Base-by-base conservation (phyloP, 768 basidiomycete genomes). In the Kwoniella dendrophila region DNA sequence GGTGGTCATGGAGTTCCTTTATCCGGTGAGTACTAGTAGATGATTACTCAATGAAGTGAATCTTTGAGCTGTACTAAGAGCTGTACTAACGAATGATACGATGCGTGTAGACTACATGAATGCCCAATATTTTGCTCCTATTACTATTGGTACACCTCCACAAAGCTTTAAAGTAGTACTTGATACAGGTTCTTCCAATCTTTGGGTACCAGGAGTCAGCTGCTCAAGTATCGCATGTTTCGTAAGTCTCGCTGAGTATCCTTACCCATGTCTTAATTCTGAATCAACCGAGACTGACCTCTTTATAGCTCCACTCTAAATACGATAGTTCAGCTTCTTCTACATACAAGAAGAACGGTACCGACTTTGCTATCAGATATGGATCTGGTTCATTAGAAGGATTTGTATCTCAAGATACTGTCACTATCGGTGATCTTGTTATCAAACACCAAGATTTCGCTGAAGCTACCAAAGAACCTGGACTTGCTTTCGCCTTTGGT, bases 361-460 rank as follows among this genome's bases (percentile, higher is more conserved):
- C 90, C 48, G 82, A 84, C 4, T 98, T 99, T 73, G 85, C 87
- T 43, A 99, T 98, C 68, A 89, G 86, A 65, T 98, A 98, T 75
- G 96, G 96, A 14, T 89, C 92, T 30, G 96, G 96, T 26, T 92
- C 93, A 1, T 92, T 99, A 87, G 88, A 96, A 77, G 96, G 96
- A 58, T 92, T 89, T 76, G 88, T 98, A 56, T 97, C 93, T 11
- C 86, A 86, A 62, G 96, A 99, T 71, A 76, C 74, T 3, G 80
- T 98, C 51, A 77, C 78, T 7, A 92, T 99, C 62, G 92, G 92
- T 38, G 96, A 96, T 77, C 77, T 99, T 47, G 78, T 78, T 27
- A 84, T 99, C 78, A 83, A 82, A 70, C 64, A 80, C 12, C 90
- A 90, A 77, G 88, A 92, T 74, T 99, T 99, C 71, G 95, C 93